Percentiles rank a stretch among this genome's conserved stretches.
Conservation (phyloP, 345 rosid species). For the Euphorbia tirucalli region DNA sequence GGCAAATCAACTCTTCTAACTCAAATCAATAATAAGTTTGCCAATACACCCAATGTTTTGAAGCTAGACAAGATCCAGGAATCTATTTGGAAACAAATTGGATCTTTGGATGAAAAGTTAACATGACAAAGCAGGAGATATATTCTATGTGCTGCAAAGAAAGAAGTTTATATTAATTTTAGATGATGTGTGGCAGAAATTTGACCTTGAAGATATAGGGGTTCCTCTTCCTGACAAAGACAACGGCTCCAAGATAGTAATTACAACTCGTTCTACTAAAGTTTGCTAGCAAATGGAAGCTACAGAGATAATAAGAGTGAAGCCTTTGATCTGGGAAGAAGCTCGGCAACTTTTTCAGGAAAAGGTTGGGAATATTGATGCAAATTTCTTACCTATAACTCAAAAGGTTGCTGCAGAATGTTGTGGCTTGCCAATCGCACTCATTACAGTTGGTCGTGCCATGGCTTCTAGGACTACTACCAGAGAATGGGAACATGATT, state of each 20-base stretch:
- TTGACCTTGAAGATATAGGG: not conserved
- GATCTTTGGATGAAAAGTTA: conserved; percentile 27
- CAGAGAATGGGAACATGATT: conserved; percentile 13
- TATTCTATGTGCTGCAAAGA: too few relatives aligned
- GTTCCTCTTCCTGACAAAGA: not conserved
- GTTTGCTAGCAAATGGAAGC: conserved; percentile 2
- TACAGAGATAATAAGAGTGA: not conserved
- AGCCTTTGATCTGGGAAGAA: not conserved
- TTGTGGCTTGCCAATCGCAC: conserved; percentile 18
- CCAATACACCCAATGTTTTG: not conserved
- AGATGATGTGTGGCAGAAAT: too few relatives aligned
- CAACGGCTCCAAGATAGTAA: not conserved
- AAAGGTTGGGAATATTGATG: not conserved
- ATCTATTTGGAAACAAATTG: conserved; percentile 33
- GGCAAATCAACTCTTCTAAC: not conserved
- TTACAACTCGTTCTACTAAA: not conserved
- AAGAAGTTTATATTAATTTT: too few relatives aligned
- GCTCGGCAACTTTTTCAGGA: not conserved
- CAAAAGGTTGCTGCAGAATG: conserved; percentile 1
- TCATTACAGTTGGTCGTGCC: conserved; percentile 16
- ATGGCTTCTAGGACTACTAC: conserved; percentile 8
- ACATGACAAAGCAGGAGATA: conserved; percentile 21
- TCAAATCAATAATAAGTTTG: not conserved
- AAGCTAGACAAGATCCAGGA: conserved; percentile 36
- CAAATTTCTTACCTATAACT: not conserved